Evolutionary conservation across 257 asterid genomes (phyloP), one percentile per base, ranked within the genome.

Genomic region (Orobanche coerulescens): DNA sequence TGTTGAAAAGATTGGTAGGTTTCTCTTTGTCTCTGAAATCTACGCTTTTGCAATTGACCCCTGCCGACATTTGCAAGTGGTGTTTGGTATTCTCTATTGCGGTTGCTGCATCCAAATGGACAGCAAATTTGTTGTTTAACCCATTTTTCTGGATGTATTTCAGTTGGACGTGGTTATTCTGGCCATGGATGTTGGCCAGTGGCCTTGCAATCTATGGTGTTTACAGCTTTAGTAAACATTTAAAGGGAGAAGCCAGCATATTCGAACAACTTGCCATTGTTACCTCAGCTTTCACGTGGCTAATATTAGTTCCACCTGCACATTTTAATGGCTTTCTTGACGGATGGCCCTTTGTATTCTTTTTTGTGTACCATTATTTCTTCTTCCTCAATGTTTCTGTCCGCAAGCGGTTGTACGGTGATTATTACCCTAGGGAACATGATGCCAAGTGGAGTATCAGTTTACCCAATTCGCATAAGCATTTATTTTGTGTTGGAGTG

Each of bases 101-200:
- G 16, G 51, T 86, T 63, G 94, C 88, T 23, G 95, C 83, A 1
- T 69, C 86, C 12, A 88, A 73, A 61, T 81, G 86, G 97, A 61
- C 70, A 19, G 23, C 76, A 64, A 79, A 73, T 69, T 30, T 69
- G 39, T 28, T 83, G 52, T 61, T 86, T 25, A 83, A 57, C 69
- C 98, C 98, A 0, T 93, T 93, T 65, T 75, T 93, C 68, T 93
- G 97, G 98, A 86, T 78, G 95, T 93, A 93, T 43, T 84, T 93
- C 68, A 93, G 96, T 73, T 86, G 90, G 96, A 71, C 87, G 13
- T 93, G 96, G 98, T 60, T 89, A 62, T 86, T 86, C 76, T 93
- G 97, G 97, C 98, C 98, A 10, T 89, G 97, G 98, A 66, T 81
- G 60, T 77, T 67, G 46, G 95, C 90, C 9, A 55, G 82, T 55